Evolutionary conservation across 768 basidiomycete species (phyloP).

Genomic region (Lentinula detonsa): DNA sequence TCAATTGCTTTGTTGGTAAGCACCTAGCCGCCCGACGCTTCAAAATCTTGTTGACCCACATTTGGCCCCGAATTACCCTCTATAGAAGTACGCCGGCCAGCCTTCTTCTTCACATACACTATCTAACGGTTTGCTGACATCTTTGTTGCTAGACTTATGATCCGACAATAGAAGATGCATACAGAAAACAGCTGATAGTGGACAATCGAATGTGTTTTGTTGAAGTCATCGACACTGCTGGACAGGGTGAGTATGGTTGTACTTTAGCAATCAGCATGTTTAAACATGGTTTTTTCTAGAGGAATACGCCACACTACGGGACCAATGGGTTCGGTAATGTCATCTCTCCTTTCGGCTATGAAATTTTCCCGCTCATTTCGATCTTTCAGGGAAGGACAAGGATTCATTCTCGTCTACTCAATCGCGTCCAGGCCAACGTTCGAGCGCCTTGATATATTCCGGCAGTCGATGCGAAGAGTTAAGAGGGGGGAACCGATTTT

Average conservation of each 20-base stretch:
- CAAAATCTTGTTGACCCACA: constrained; percentile 5
- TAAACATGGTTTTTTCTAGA: constrained; percentile 40
- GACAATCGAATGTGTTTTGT: constrained; percentile 95
- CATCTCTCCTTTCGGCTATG: not conserved
- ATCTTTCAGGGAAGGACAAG: constrained; percentile 79
- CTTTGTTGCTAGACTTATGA: constrained; percentile 72
- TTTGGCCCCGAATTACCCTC: constrained; percentile 10
- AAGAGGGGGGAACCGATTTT: constrained; percentile 83
- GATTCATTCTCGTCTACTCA: constrained; percentile 96
- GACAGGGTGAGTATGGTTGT: constrained; percentile 66
- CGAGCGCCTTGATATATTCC: constrained; percentile 83
- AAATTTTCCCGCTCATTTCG: not conserved
- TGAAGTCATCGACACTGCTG: constrained; percentile 96
- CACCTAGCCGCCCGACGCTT: constrained; percentile 12
- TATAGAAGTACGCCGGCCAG: constrained; percentile 45
- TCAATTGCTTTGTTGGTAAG: constrained; percentile 94
- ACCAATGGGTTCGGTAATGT: constrained; percentile 95
- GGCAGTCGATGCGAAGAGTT: constrained; percentile 84
- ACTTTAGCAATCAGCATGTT: constrained; percentile 6
- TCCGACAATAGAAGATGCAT: constrained; percentile 98
- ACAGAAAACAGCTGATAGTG: constrained; percentile 91
- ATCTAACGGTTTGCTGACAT: constrained; percentile 9
- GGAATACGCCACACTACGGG: constrained; percentile 94
- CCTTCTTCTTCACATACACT: constrained; percentile 9
- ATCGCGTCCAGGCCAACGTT: constrained; percentile 93